Conservation (phyloP, 2,329 filamentous ascomycete species). For the Monosporascus sp. region DNA sequence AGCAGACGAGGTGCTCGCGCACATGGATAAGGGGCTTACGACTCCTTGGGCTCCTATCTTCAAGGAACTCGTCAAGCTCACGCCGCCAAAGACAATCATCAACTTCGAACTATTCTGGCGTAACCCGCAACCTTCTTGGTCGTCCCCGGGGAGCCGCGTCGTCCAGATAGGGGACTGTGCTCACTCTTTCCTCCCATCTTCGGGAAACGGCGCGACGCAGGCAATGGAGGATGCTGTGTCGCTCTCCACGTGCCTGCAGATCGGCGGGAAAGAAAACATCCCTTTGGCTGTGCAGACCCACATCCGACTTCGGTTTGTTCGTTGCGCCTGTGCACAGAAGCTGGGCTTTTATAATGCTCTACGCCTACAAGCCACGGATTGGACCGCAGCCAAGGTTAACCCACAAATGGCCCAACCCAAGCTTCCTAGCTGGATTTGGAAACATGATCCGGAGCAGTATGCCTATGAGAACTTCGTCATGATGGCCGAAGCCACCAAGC, state of each 20-base stretch:
- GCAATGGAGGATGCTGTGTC: conserved; percentile 36
- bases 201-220: conserved; percentile 36
- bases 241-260: conserved; percentile 30
- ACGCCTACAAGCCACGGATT: conserved; percentile 31
- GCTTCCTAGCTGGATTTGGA: conserved; percentile 31
- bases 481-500: conserved; percentile 25
- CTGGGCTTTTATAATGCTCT: conserved; percentile 32
- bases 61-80: conserved; percentile 29
- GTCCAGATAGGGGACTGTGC: conserved; percentile 35
- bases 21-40: conserved; percentile 29
- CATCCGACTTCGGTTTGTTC: conserved; percentile 30
- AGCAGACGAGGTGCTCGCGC: conserved; percentile 28
- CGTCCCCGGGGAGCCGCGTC: conserved; percentile 27
- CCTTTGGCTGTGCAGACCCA: conserved; percentile 28
- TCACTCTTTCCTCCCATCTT: conserved; percentile 35
- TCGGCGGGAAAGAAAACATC: conserved; percentile 26
- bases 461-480: conserved; percentile 29
- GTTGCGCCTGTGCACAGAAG: conserved; percentile 31
- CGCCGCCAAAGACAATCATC: conserved; percentile 26
- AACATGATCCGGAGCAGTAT: conserved; percentile 32
- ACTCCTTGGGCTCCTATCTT: conserved; percentile 26
- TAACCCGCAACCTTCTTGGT: conserved; percentile 32
- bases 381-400: conserved; percentile 25
- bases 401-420: conserved; percentile 29
- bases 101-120: conserved; percentile 37